phyloP scores from a whole-genome alignment of 2,329 filamentous ascomycete species.

The Diaporthe humulicola region DNA sequence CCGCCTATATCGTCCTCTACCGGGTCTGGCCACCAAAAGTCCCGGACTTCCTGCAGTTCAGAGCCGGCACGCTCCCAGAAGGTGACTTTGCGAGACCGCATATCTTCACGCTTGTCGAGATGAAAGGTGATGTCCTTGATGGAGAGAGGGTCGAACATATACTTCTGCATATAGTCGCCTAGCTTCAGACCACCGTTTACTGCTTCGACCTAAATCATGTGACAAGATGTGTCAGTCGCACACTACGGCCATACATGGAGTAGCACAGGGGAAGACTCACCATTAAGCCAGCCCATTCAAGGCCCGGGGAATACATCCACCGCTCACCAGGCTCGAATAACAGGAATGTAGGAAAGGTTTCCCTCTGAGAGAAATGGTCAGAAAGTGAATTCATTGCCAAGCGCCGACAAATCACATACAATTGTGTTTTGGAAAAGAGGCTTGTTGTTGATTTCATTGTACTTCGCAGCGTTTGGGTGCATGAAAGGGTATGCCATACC shows the following conservation, averaged over 20 bases:
- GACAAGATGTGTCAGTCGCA: not conserved
- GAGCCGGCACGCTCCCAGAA: not conserved
- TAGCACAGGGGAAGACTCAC: not conserved
- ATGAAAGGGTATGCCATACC: too few relatives aligned
- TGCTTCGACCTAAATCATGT: not conserved
- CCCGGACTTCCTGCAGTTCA: too few relatives aligned
- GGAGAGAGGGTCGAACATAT: not conserved
- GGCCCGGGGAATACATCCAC: not conserved
- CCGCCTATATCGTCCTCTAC: not conserved
- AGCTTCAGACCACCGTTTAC: not conserved
- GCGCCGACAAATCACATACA: not conserved
- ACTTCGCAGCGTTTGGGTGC: too few relatives aligned
- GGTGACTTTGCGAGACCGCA: not conserved
- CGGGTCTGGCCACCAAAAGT: not conserved
- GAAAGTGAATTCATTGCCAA: too few relatives aligned
- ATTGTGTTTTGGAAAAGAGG: not conserved
- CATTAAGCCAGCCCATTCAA: not conserved
- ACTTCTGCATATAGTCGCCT: not conserved
- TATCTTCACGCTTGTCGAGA: not conserved
- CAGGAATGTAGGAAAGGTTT: not conserved
- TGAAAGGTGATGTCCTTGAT: not conserved
- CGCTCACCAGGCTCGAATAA: not conserved
- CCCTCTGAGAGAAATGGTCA: not conserved
- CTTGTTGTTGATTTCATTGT: too few relatives aligned
- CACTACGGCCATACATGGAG: not conserved